Percentiles rank a stretch among this genome's conserved stretches.
Evolutionary conservation across 2,329 filamentous ascomycete genomes (phyloP).

Genomic region (Diaporthe sp.): DNA sequence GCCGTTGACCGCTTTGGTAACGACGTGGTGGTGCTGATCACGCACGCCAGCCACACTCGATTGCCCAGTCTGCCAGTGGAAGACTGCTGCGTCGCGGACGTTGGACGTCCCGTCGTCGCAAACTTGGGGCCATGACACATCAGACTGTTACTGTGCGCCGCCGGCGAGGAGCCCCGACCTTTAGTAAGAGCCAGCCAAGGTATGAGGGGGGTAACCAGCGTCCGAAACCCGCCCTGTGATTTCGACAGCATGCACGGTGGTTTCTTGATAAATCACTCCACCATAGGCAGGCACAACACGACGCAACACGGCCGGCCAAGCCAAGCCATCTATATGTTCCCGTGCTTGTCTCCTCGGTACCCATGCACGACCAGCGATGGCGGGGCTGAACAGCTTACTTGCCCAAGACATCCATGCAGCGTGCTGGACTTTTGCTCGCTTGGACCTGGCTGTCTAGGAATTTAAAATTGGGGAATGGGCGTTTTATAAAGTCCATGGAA

Average conservation of each 20-base stretch:
- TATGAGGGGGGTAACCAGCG: neutral
- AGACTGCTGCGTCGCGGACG: constrained; percentile 16
- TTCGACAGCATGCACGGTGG: neutral
- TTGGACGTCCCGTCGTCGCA: constrained; percentile 26
- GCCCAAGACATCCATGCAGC: neutral
- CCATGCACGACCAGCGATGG: neutral
- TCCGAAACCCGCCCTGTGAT: neutral
- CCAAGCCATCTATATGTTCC: neutral
- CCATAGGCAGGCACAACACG: neutral
- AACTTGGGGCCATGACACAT: constrained; percentile 26
- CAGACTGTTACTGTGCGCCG: constrained; percentile 17
- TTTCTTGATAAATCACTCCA: neutral
- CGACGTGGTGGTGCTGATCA: constrained; percentile 11
- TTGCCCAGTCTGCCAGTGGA: constrained; percentile 3
- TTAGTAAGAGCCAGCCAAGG: neutral
- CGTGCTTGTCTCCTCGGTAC: neutral
- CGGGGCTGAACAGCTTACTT: neutral
- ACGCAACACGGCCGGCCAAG: neutral
- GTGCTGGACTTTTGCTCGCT: neutral
- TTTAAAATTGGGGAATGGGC: constrained; percentile 24
- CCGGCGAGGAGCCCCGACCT: constrained; percentile 18
- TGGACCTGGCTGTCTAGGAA: constrained; percentile 4
- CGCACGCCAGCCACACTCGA: constrained; percentile 23
- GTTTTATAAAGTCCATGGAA: constrained; percentile 22
- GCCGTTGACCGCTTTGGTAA: constrained; percentile 17